Evolutionary conservation across 2,329 filamentous ascomycete species (phyloP), one percentile per base, ranked within the genome.

Genomic region (Penicillium sp.): DNA sequence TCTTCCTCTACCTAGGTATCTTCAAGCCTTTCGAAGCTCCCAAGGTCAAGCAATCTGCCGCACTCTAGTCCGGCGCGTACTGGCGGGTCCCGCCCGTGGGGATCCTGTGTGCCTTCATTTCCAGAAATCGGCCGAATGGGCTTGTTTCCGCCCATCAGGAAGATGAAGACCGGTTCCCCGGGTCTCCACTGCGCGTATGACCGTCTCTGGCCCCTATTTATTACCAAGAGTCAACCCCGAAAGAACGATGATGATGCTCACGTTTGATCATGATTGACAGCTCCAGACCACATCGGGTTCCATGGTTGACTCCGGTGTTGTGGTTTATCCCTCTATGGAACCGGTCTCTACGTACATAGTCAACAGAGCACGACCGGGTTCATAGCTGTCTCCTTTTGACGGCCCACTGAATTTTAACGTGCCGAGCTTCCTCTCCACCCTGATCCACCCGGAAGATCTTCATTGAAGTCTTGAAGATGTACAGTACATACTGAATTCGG

Each of bases 191-290:
- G 23, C 27, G 27, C 40, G 40, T 39, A 14, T 43, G 49, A 43
- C 40, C 3, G 11, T 26, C 23, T 38, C 23, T 38, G 22, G 0
- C 20, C 22, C 24, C 37, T 18, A 28, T 18, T 40, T 31, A 8
- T 8, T 34, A 6, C 8, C 16, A 8, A 16, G 7, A 10, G 8
- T 4, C 14, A 18, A 20, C 31, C 29, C 31, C 14, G 18, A 18
- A 34, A 18, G 18, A 16, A 34, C 18, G 10, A 18, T 26, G 10
- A 29, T 35, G 35, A 44, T 28, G 31, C 38, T 27, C 34, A 29
- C 20, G 42, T 44, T 20, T 43, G 49, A 54, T 54, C 49, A 47
- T 46, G 35, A 52, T 49, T 52, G 46, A 31, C 43, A 20, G 22
- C 16, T 37, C 20, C 18, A 29, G 16, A 39, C 31, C 22, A 24